These are phyloP conservation scores for Cystobasidiaceae sp. DNA, from an alignment of 1,284 basidiomycete species.

Conservation along the genomic window DNA sequence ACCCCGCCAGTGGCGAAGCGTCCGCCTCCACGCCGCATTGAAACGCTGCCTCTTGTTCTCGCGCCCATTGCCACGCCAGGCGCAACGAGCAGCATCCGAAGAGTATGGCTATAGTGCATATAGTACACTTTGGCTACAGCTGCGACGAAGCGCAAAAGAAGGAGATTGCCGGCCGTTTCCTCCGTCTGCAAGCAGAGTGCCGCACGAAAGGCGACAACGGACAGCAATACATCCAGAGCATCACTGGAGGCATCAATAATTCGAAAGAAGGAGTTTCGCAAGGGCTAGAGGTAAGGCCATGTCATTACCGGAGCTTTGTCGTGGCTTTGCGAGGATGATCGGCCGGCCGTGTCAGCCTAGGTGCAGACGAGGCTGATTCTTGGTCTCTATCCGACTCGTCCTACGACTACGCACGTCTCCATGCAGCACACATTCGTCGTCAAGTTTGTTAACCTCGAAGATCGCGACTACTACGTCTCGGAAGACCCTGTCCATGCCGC, in stretches of 20 bases:
- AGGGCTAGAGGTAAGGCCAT: constrained; percentile 28
- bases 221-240: constrained; percentile 12
- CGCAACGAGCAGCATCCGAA: not conserved
- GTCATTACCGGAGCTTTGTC: not conserved
- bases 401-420: not conserved
- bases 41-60: no score
- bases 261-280: constrained; percentile 11
- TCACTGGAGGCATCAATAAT: constrained; percentile 23
- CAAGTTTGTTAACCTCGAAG: constrained; percentile 13
- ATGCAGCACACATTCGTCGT: constrained; percentile 24
- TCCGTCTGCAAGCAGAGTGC: not conserved
- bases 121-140: constrained; percentile 28
- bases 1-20: no score
- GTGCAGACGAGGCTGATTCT: not conserved
- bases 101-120: constrained; percentile 24
- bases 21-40: no score
- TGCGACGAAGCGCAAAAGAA: constrained; percentile 12
- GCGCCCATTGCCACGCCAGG: no score
- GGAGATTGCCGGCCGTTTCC: constrained; percentile 11
- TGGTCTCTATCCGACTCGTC: not conserved
- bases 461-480: constrained; percentile 20
- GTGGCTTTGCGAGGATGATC: not conserved
- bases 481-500: constrained; percentile 18
- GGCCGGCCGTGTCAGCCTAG: not conserved
- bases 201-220: not conserved